Evolutionary conservation across 768 basidiomycete genomes (phyloP), one percentile per base, ranked within the genome.

Genomic region (Artomyces pyxidatus): DNA sequence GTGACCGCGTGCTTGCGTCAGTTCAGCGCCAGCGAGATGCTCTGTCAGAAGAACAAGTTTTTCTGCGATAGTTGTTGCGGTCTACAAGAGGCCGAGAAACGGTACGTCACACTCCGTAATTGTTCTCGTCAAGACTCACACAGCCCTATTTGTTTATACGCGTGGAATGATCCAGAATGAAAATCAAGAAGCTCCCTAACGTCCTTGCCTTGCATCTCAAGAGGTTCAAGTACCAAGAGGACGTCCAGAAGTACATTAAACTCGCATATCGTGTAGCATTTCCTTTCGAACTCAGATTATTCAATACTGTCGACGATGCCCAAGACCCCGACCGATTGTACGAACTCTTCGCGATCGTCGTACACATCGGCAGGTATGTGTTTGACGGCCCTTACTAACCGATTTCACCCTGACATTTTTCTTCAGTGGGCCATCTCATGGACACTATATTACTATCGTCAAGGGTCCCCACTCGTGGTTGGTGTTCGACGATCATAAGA

Each of bases 161-260:
- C n/a, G n/a, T n/a, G n/a, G n/a, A n/a, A n/a, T n/a, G n/a, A n/a
- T n/a, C 10, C 62, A 96, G 95, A 59, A 98, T 99, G 95, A 99
- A 99, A 69, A 93, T 99, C 64, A 97, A 97, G 72, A 87, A 83
- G 57, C 74, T 97, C 0, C 96, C 96, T 1, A 95, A 97, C 63
- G 76, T 99, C 30, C 82, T 99, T 21, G 93, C 95, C 11, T 75
- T 99, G 22, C 96, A 99, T 65, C 71, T 99, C 41, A 99, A 99
- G 71, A 81, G 96, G 28, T 99, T 99, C 83, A 99, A 99, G 68
- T 96, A 93, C 62, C 93, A 96, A 65, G 95, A 97, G 65, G 86
- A 91, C 56, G 68, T 88, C 2, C 80, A 83, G 52, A 86, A 81
- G 63, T 91, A 94, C 67, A 88, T 92, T 72, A 99, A 99, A 64